Conservation (phyloP, 1,284 basidiomycete species). For the Gymnopus androsaceus region DNA sequence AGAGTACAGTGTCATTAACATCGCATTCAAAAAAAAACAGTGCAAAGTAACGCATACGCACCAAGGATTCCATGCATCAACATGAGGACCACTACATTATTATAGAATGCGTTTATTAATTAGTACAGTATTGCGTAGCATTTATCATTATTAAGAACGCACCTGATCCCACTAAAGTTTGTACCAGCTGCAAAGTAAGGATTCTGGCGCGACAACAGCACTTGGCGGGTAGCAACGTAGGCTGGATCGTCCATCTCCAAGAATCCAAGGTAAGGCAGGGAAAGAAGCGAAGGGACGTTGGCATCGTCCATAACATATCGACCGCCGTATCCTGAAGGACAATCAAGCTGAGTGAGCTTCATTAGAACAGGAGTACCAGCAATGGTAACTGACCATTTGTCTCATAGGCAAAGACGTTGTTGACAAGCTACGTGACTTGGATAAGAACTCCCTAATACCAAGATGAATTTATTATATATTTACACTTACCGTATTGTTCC, state of each 20-base stretch:
- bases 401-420: slow-evolving; percentile 76
- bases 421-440: slow-evolving; percentile 44
- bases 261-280: slow-evolving; percentile 78
- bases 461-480: no score
- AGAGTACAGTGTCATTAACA: slow-evolving; percentile 12
- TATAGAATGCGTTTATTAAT: no score
- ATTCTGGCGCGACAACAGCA: slow-evolving; percentile 63
- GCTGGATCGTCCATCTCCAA: slow-evolving; percentile 56
- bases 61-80: slow-evolving; percentile 74
- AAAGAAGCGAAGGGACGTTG: slow-evolving; percentile 76
- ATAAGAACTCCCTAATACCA: neutral
- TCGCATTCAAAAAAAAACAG: neutral
- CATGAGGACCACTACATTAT: slow-evolving; percentile 79
- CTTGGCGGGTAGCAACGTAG: slow-evolving; percentile 63
- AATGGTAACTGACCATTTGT: slow-evolving; percentile 65
- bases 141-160: slow-evolving; percentile 25
- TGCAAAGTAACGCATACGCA: slow-evolving; percentile 28
- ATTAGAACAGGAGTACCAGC: slow-evolving; percentile 8
- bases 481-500: slow-evolving; percentile 61
- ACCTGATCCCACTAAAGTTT: slow-evolving; percentile 71
- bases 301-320: slow-evolving; percentile 81
- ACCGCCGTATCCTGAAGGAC: slow-evolving; percentile 59
- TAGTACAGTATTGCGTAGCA: slow-evolving; percentile 1
- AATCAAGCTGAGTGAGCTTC: neutral
- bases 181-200: slow-evolving; percentile 70